Conservation (phyloP, 2,329 filamentous ascomycete genomes). For the Ascocoryne sarcoides region DNA sequence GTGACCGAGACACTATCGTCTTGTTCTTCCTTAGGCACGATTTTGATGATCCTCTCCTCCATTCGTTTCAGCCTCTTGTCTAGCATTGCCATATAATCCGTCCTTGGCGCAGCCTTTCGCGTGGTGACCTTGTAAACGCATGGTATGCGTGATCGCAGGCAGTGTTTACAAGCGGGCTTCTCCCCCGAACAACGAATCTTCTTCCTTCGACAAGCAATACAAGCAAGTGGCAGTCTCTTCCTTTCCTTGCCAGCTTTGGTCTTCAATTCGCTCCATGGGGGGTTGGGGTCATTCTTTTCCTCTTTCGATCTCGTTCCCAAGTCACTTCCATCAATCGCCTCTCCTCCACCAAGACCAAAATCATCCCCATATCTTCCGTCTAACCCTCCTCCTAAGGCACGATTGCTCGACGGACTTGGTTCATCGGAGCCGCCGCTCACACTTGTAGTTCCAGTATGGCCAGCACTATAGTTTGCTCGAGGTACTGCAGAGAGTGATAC, state of each 20-base stretch:
- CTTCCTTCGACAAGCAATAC: conserved; percentile 91
- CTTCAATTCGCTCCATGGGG: conserved; percentile 74
- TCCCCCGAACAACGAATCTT: conserved; percentile 98
- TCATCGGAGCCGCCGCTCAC: conserved; percentile 27
- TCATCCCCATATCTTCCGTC: conserved; percentile 37
- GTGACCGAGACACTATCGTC: conserved; percentile 58
- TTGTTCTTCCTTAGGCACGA: conserved; percentile 79
- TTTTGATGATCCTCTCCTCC: conserved; percentile 96
- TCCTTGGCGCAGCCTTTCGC: conserved; percentile 84
- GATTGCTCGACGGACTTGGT: conserved; percentile 26
- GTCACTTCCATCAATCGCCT: conserved; percentile 43
- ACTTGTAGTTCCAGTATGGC: conserved; percentile 16
- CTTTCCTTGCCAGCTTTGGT: conserved; percentile 93
- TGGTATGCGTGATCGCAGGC: conserved; percentile 80
- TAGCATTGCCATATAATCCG: conserved; percentile 98
- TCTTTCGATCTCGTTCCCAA: conserved; percentile 45
- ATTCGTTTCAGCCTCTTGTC: conserved; percentile 93
- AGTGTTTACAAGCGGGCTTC: conserved; percentile 96
- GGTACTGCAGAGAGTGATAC: conserved; percentile 16
- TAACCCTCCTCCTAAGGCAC: conserved; percentile 16
- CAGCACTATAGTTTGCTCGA: conserved; percentile 19
- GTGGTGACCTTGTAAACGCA: conserved; percentile 98
- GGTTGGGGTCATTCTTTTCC: conserved; percentile 48
- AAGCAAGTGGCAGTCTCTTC: conserved; percentile 85
- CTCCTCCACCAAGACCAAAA: conserved; percentile 37